phyloP scores from a whole-genome alignment of 2,329 filamentous ascomycete genomes.

The Eutypella sp. region DNA sequence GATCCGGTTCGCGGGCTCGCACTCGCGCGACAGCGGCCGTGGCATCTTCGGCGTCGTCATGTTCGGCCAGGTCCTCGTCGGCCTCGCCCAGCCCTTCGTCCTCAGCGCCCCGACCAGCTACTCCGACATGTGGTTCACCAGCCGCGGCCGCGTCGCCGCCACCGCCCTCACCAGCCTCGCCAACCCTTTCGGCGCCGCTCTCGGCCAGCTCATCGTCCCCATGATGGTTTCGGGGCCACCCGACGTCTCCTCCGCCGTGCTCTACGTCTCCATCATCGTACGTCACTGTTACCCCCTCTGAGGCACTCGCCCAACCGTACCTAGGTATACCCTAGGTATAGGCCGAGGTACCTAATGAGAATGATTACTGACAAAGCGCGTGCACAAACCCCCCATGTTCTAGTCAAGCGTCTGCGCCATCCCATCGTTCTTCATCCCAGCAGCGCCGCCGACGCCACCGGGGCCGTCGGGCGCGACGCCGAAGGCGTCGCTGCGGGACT shows the following conservation, averaged over 20 bases:
- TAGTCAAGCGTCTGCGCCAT: constrained; percentile 52
- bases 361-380: neutral
- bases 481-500: constrained; percentile 50
- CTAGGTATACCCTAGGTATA: neutral
- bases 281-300: constrained; percentile 25
- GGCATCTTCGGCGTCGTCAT: constrained; percentile 73
- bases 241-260: constrained; percentile 74
- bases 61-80: constrained; percentile 87
- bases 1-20: constrained; percentile 75
- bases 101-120: constrained; percentile 85
- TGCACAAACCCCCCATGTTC: neutral
- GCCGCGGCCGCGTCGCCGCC: constrained; percentile 74
- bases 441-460: constrained; percentile 69
- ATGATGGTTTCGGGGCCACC: constrained; percentile 60
- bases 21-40: constrained; percentile 48
- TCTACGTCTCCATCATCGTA: constrained; percentile 81
- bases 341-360: neutral
- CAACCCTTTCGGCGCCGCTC: constrained; percentile 83
- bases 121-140: constrained; percentile 92
- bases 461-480: constrained; percentile 60
- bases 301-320: constrained; percentile 3
- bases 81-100: constrained; percentile 87
- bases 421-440: constrained; percentile 78
- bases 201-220: constrained; percentile 83
- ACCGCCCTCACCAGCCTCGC: constrained; percentile 81